These are phyloP conservation scores for Trichophyton rubrum DNA, from an alignment of 2,329 filamentous ascomycete genomes.

Conservation along the genomic window DNA sequence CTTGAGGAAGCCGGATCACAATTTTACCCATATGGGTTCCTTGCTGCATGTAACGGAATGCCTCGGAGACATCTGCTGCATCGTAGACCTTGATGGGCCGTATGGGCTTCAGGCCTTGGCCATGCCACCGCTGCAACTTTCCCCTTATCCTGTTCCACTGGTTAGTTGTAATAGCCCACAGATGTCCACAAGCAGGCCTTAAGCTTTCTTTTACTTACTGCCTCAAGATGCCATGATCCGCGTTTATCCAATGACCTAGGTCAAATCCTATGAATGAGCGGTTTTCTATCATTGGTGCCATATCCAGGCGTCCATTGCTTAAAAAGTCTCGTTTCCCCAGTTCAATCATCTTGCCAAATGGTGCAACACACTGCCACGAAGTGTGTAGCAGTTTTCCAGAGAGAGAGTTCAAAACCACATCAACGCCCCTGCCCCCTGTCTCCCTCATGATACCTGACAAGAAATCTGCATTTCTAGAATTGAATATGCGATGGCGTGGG, in stretches of 20 bases:
- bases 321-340: constrained; percentile 11
- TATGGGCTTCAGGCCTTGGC: constrained; percentile 18
- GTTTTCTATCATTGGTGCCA: constrained; percentile 7
- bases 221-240: background rate
- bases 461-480: constrained; percentile 9
- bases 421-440: constrained; percentile 12
- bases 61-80: constrained; percentile 17
- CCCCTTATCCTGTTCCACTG: background rate
- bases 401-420: constrained; percentile 14
- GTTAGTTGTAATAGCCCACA: background rate
- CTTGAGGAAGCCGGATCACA: background rate
- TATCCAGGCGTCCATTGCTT: constrained; percentile 6
- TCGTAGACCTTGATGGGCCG: constrained; percentile 17
- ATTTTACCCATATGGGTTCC: constrained; percentile 1
- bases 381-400: constrained; percentile 9
- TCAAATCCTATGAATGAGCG: constrained; percentile 13
- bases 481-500: constrained; percentile 12
- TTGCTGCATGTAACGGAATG: constrained; percentile 21
- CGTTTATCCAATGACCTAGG: background rate
- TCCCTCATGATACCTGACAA: constrained; percentile 9
- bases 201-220: background rate
- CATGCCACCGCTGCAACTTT: background rate
- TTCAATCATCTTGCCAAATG: constrained; percentile 14
- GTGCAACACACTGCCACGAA: constrained; percentile 12
- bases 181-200: background rate